These are phyloP conservation scores for Parachlorella kessleri DNA, from an alignment of 139 green algal species.

Conservation along the genomic window DNA sequence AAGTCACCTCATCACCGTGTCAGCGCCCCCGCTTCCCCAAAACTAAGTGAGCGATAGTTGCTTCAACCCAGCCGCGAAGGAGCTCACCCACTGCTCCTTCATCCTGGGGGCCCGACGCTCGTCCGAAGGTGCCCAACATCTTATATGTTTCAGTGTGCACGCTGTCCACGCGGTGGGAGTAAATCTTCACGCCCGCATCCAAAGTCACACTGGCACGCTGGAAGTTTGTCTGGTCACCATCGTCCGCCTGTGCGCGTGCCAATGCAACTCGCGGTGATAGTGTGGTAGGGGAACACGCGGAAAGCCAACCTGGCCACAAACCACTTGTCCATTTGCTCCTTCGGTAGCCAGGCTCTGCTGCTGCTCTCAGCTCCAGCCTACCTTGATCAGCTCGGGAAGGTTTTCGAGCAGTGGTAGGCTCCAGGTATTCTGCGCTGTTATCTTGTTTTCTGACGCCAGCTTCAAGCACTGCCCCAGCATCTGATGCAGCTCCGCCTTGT, in stretches of 20 bases:
- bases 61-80: too few relatives aligned
- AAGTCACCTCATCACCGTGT: too few relatives aligned
- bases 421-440: slow-evolving; percentile 84
- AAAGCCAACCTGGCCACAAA: too few relatives aligned
- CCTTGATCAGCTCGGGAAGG: slow-evolving; percentile 71
- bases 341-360: too few relatives aligned
- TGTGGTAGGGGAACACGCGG: too few relatives aligned
- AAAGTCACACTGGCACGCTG: slow-evolving; percentile 86
- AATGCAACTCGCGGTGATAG: too few relatives aligned
- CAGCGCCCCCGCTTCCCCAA: too few relatives aligned
- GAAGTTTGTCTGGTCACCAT: slow-evolving; percentile 80
- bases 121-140: slow-evolving; percentile 66
- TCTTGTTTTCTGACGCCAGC: slow-evolving; percentile 80
- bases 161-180: slow-evolving; percentile 84
- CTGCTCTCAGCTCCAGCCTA: too few relatives aligned
- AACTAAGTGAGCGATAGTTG: too few relatives aligned
- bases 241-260: slow-evolving; percentile 42
- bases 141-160: slow-evolving; percentile 83
- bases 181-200: slow-evolving; percentile 93
- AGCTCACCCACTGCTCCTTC: too few relatives aligned
- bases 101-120: slow-evolving; percentile 28
- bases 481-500: slow-evolving; percentile 29
- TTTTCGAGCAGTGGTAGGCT: slow-evolving; percentile 85
- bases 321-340: too few relatives aligned
- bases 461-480: slow-evolving; percentile 80